Evolutionary conservation across 2,329 filamentous ascomycete genomes (phyloP), one percentile per base, ranked within the genome.

Genomic region (Talaromyces albobiverticillius): DNA sequence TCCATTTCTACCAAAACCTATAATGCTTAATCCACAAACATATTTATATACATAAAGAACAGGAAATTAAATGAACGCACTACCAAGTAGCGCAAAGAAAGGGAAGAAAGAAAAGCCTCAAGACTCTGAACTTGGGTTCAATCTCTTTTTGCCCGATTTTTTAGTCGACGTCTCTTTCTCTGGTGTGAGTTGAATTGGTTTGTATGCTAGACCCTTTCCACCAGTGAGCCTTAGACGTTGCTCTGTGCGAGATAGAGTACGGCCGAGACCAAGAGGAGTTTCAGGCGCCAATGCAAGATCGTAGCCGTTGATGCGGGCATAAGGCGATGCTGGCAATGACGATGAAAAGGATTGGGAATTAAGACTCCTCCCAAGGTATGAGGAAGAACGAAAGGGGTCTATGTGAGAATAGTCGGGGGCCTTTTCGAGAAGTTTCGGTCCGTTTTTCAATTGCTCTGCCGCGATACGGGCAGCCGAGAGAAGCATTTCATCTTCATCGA

Each of bases 201-300:
- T 73, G 32, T 70, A 73, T 4, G 75, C 74, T 46, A 77, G 57
- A 0, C 75, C 75, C 38, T 66, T 71, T 5, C 71, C 74, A 11
- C 74, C 75, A 5, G 74, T 76, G 41, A 64, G 54, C 34, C 74
- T 64, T 29, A 76, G 73, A 26, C 74, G 64, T 58, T 72, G 65
- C 55, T 77, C 75, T 0, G 73, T 75, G 16, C 74, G 67, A 42
- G 74, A 76, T 52, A 77, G 59, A 8, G 67, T 69, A 29, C 69
- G 63, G 4, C 71, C 71, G 4, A 72, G 62, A 10, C 71, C 73
- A 22, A 71, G 61, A 14, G 70, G 66, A 1, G 63, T 66, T 36
- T 70, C 65, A 18, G 71, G 71, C 9, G 71, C 71, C 53, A 74
- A 65, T 2, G 71, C 69, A 47, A 76, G 69, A 46, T 75, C 66